These are phyloP conservation scores for Elaeis oleifera DNA, from an alignment of 202 grass and related monocot species.

Conservation along the genomic window DNA sequence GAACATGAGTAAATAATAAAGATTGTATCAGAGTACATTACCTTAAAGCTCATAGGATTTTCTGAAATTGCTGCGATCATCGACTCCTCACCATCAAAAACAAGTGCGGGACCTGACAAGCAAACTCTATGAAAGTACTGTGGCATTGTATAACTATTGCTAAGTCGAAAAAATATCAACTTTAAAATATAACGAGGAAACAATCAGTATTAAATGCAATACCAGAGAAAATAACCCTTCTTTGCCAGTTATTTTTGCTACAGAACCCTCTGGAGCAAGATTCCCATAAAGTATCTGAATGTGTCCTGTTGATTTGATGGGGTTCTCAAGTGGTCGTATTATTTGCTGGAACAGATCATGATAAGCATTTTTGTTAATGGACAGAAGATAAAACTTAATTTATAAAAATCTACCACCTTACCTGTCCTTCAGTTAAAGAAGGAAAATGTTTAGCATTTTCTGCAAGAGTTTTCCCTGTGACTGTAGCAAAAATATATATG, in stretches of 20 bases:
- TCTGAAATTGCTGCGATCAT: slow-evolving; percentile 92
- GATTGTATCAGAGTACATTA: slow-evolving; percentile 12
- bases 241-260: slow-evolving; percentile 99
- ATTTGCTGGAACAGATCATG: slow-evolving; percentile 51
- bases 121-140: not conserved
- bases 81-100: slow-evolving; percentile 92
- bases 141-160: too few species aligned
- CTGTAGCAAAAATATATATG: slow-evolving; percentile 31
- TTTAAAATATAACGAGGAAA: slow-evolving; percentile 5
- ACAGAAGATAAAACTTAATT: slow-evolving; percentile 2
- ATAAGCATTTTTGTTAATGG: slow-evolving; percentile 11
- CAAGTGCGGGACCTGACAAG: slow-evolving; percentile 64
- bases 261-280: slow-evolving; percentile 92
- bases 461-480: slow-evolving; percentile 90
- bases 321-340: slow-evolving; percentile 80
- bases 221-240: slow-evolving; percentile 98
- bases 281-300: slow-evolving; percentile 99
- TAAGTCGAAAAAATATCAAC: too few species aligned
- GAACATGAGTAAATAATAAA: too few species aligned
- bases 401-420: slow-evolving; percentile 29
- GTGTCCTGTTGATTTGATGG: slow-evolving; percentile 94
- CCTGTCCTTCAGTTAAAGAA: slow-evolving; percentile 76
- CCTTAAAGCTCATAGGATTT: slow-evolving; percentile 74
- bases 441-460: slow-evolving; percentile 90
- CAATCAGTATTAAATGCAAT: not conserved